Base-by-base conservation (phyloP, 2,329 filamentous ascomycete species). In the Rugonectria rugulosa region DNA sequence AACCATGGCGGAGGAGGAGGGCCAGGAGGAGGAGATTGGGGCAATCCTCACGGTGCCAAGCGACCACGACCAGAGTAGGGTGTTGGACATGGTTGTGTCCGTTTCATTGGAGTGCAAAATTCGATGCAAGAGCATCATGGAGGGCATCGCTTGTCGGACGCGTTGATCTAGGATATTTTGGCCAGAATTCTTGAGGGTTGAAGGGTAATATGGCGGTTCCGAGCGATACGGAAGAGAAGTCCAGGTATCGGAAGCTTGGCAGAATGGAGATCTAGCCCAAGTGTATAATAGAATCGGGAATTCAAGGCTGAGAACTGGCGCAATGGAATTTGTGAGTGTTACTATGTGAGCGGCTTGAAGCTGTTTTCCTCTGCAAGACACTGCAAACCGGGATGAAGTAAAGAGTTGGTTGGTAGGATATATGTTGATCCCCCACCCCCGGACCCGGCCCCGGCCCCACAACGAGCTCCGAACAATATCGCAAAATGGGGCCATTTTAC, bases 31-130 rank as follows among this genome's bases (percentile, higher is more conserved):
- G 75, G 86, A 54, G 87, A 88, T 51, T 86, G 86, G 74, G 90
- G 90, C 80, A 94, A 94, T 68, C 91, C 91, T 6, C 91, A 94
- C 64, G 90, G 90, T 24, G 87, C 88, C 4, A 95, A 95, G 77
- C 82, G 91, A 63, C 88, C 89, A 62, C 84, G 91, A 60, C 89
- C 90, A 57, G 91, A 93, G 70, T 82, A 79, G 72, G 43, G 51
- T 37, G 29, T 23, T 31, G 57, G 50, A 40, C 27, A 46, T 42
- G 42, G 31, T 43, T 17, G 29, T 37, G 21, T 19, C 20, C 31
- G 24, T 20, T 15, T 15, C 12, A 14, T n/a, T n/a, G n/a, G n/a
- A n/a, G n/a, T n/a, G n/a, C n/a, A n/a, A n/a, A n/a, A n/a, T n/a
- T n/a, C n/a, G n/a, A n/a, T n/a, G n/a, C n/a, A n/a, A n/a, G n/a